phyloP scores from a whole-genome alignment of 306 rosid genomes.

The Abrus precatorius region DNA sequence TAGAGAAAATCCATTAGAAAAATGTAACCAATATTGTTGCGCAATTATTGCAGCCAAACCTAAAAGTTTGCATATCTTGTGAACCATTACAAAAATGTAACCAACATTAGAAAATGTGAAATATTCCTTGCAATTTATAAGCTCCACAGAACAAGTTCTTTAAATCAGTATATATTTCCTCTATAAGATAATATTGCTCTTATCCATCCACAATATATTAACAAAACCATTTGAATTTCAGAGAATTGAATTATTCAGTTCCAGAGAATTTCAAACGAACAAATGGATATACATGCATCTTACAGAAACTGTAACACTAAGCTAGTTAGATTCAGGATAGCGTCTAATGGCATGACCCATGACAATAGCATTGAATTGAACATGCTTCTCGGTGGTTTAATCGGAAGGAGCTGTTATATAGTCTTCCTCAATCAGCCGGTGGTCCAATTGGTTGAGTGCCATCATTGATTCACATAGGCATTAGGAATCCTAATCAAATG shows the following conservation, averaged over 20 bases:
- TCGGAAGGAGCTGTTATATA: constrained; percentile 26
- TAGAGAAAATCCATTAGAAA: constrained; percentile 54
- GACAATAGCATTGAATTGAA: constrained; percentile 34
- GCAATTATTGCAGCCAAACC: not conserved
- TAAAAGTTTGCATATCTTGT: not conserved
- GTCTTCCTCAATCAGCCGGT: constrained; percentile 30
- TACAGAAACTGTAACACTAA: constrained; percentile 1
- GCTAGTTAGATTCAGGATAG: constrained; percentile 26
- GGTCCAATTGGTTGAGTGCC: not conserved
- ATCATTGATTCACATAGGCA: constrained; percentile 12
- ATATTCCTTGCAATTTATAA: not conserved
- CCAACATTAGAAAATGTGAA: not conserved
- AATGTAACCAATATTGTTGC: constrained; percentile 20
- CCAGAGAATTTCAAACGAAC: constrained; percentile 7
- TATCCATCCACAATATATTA: constrained; percentile 22
- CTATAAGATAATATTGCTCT: constrained; percentile 11
- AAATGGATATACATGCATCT: constrained; percentile 42
- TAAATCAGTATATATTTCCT: constrained; percentile 28
- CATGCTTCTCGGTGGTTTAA: constrained; percentile 29
- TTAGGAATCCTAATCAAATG: constrained; percentile 21
- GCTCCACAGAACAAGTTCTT: not conserved
- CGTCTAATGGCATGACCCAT: constrained; percentile 30
- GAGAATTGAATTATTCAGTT: not conserved
- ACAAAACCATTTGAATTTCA: not conserved
- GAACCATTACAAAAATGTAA: constrained; percentile 11